Evolutionary conservation across 2,329 filamentous ascomycete genomes (phyloP).

Genomic region (Pseudopyrenochaeta lycopersici): DNA sequence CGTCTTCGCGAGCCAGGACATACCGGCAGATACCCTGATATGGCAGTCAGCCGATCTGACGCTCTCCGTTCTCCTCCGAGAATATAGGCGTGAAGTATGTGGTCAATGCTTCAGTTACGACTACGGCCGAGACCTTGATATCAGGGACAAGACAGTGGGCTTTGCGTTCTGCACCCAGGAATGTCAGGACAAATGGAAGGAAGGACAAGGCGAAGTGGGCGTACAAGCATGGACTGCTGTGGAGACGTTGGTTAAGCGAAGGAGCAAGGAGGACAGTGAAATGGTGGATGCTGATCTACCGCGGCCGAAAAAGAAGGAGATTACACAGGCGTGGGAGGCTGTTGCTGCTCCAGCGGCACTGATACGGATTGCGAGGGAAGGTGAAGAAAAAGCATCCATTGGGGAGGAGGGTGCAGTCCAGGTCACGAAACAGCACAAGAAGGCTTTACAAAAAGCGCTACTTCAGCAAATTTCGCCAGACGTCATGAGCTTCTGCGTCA

Average conservation of each 20-base stretch:
- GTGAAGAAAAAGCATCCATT: background rate
- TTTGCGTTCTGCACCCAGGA: constrained; percentile 54
- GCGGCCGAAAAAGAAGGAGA: constrained; percentile 38
- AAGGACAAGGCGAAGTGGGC: constrained; percentile 35
- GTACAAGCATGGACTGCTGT: constrained; percentile 46
- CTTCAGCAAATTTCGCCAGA: constrained; percentile 45
- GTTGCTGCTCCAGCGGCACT: constrained; percentile 33
- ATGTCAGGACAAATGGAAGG: constrained; percentile 50
- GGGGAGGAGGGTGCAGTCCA: constrained; percentile 13
- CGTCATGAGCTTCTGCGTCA: constrained; percentile 54
- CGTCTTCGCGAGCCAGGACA: constrained; percentile 51
- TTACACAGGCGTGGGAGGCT: constrained; percentile 37
- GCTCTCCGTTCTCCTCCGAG: constrained; percentile 53
- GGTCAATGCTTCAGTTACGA: constrained; percentile 58
- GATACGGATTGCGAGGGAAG: constrained; percentile 36
- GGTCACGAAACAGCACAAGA: constrained; percentile 44
- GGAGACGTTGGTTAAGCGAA: constrained; percentile 41
- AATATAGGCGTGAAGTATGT: constrained; percentile 60
- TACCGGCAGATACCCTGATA: constrained; percentile 48
- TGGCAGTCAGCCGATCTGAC: constrained; percentile 50
- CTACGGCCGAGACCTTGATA: constrained; percentile 51
- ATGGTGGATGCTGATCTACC: constrained; percentile 42
- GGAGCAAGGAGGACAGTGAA: constrained; percentile 44
- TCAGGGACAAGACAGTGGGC: constrained; percentile 50
- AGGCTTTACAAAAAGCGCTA: constrained; percentile 42